Percentiles rank a stretch among this genome's conserved stretches.
These are phyloP conservation scores for Neopestalotiopsis clavispora DNA, from an alignment of 2,329 filamentous ascomycete species.

Conservation along the genomic window DNA sequence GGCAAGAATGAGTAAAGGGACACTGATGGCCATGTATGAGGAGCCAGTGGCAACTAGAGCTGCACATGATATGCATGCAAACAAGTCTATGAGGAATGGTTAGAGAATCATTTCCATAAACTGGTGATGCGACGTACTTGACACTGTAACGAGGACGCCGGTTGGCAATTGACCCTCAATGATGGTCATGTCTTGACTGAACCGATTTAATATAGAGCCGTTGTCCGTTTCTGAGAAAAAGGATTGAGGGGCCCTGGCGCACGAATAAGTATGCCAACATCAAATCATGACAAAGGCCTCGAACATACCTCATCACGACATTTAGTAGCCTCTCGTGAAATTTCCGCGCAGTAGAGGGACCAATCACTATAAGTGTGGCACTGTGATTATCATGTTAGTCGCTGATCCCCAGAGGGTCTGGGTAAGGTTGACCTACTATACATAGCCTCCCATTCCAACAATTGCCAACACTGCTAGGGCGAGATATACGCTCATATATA, in stretches of 20 bases:
- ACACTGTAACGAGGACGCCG: not conserved
- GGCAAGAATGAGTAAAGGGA: slow-evolving; percentile 23
- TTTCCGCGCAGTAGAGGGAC: not conserved
- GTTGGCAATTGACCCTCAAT: slow-evolving; percentile 35
- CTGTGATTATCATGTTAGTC: not conserved
- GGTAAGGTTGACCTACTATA: slow-evolving; percentile 25
- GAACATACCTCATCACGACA: slow-evolving; percentile 7
- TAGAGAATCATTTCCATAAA: not conserved
- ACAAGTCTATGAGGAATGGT: not conserved
- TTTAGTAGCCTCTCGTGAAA: slow-evolving; percentile 10
- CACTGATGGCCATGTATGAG: slow-evolving; percentile 11
- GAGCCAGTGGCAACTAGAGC: slow-evolving; percentile 12
- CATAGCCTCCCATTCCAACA: slow-evolving; percentile 27
- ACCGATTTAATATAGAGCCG: slow-evolving; percentile 42
- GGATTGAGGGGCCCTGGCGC: slow-evolving; percentile 20
- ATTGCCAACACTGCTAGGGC: slow-evolving; percentile 30
- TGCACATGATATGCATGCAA: slow-evolving; percentile 13
- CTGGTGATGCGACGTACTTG: not conserved
- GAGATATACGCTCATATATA: slow-evolving; percentile 43
- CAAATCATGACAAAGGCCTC: not conserved
- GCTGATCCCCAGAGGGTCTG: not conserved
- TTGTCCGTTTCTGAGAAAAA: slow-evolving; percentile 41
- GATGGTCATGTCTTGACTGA: slow-evolving; percentile 44
- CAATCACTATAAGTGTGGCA: slow-evolving; percentile 12
- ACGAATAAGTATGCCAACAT: not conserved